Base-by-base conservation (phyloP, 371 early-diverging fungal genomes). In the Coemansia sp. region DNA sequence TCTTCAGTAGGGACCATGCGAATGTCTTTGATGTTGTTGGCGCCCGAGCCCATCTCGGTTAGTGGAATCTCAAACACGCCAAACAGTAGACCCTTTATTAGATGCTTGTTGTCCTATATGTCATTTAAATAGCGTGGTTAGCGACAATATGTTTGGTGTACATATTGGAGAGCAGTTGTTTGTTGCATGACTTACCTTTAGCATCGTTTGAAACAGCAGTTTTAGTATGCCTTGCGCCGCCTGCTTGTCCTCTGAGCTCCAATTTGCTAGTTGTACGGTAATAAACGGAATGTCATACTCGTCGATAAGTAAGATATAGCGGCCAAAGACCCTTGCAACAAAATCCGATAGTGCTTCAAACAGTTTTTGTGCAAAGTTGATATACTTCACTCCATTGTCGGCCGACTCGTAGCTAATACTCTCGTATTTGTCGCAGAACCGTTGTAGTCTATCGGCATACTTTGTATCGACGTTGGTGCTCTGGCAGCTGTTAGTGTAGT, bases 261-360 rank as follows among this genome's bases (percentile, higher is more conserved):
- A 74, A 0, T 37, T 13, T 1, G 71, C 63, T 39, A 66, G 29
- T 0, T 60, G 47, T 1, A 74, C 40, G 8, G 71, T 48, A 10
- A 74, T 74, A 42, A 74, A 74, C 4, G 75, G 71, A 26, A 71
- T 71, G 24, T 74, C 75, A 13, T 70, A 70, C 40, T 74, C 75
- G 40, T 74, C 75, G 47, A 70, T 63, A 0, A 74, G 45, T 10
- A 74, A 61, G 0, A 74, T 63, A 21, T 70, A 71, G 13, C 60
- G 63, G 0, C 75, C 75, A 29, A 16, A 70, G 5, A 16, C n/a
- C 3, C 7, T 27, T 0, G 54, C 0, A 11, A 70, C 24, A 51
- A 63, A 55, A 0, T 22, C 6, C 0, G 71, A 75, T 0, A 71
- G 21, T 1, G 48, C 22, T 26, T 61, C 11, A 24, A 75, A 64